phyloP scores from a whole-genome alignment of 1,139 yeast species.

The Blastobotrys aristatus region DNA sequence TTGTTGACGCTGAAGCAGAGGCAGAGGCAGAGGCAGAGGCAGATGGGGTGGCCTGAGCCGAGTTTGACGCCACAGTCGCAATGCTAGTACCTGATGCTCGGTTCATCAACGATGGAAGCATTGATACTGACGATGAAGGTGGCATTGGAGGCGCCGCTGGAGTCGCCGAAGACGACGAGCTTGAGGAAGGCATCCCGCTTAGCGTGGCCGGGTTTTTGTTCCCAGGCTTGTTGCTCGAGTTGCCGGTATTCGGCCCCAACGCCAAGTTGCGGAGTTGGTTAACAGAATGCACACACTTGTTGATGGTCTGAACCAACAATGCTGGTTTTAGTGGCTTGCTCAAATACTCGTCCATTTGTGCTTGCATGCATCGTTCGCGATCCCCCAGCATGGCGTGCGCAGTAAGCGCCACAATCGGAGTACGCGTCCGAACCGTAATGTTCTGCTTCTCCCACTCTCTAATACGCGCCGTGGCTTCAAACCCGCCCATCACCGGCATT shows the following conservation, averaged over 20 bases:
- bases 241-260: conserved; percentile 29
- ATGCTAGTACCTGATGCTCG: conserved; percentile 13
- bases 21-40: too few relatives aligned
- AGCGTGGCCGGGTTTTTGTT: conserved; percentile 3
- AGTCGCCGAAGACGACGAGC: background rate
- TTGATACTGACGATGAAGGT: conserved; percentile 6
- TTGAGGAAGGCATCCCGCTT: background rate
- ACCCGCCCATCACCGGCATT: conserved; percentile 95
- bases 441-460: conserved; percentile 83
- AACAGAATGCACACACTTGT: conserved; percentile 64
- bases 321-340: conserved; percentile 85
- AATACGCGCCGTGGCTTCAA: conserved; percentile 81
- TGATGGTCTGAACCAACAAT: conserved; percentile 73
- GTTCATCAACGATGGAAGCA: conserved; percentile 15
- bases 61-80: background rate
- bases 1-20: background rate
- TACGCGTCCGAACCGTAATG: conserved; percentile 68
- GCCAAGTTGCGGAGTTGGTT: conserved; percentile 37
- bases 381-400: conserved; percentile 94
- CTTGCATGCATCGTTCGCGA: conserved; percentile 75
- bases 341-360: conserved; percentile 88
- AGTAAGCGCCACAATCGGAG: conserved; percentile 83
- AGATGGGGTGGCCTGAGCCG: background rate
- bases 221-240: background rate
- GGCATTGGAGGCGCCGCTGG: background rate